Evolutionary conservation across 805 yeast species (phyloP).

Genomic region (Starmerella potacharoeniae): DNA sequence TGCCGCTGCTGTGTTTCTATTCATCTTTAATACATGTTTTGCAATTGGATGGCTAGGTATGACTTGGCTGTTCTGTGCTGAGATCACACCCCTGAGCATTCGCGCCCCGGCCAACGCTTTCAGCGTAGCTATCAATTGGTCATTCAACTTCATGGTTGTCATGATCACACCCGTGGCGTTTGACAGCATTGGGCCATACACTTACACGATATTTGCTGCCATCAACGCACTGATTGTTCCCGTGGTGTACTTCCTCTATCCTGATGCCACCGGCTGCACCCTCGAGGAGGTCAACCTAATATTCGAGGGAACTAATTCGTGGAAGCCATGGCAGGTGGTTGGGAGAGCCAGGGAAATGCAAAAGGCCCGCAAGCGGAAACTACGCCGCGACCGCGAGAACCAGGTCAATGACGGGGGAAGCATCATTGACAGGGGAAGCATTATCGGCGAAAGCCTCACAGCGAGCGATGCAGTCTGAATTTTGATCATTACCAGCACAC

Average conservation of each 20-base stretch:
- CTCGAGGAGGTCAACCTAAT: conserved; percentile 43
- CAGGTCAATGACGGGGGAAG: no score
- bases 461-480: no score
- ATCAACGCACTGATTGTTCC: conserved; percentile 38
- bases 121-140: conserved; percentile 57
- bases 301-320: conserved; percentile 37
- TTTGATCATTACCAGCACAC: no score
- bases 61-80: conserved; percentile 55
- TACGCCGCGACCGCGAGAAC: no score
- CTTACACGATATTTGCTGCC: conserved; percentile 48
- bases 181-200: conserved; percentile 39
- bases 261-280: conserved; percentile 51
- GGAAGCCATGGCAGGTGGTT: conserved; percentile 37
- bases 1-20: conserved; percentile 54
- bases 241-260: conserved; percentile 38
- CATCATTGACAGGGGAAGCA: no score
- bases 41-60: conserved; percentile 43
- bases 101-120: conserved; percentile 51
- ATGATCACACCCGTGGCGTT: conserved; percentile 45
- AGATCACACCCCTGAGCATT: conserved; percentile 43
- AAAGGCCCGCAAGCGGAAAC: no score
- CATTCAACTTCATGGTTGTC: conserved; percentile 51
- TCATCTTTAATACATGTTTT: conserved; percentile 42
- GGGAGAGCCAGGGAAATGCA: background rate
- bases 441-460: no score